Evolutionary conservation across 1,284 basidiomycete species (phyloP).

Genomic region (Singerocomus inundabilis): DNA sequence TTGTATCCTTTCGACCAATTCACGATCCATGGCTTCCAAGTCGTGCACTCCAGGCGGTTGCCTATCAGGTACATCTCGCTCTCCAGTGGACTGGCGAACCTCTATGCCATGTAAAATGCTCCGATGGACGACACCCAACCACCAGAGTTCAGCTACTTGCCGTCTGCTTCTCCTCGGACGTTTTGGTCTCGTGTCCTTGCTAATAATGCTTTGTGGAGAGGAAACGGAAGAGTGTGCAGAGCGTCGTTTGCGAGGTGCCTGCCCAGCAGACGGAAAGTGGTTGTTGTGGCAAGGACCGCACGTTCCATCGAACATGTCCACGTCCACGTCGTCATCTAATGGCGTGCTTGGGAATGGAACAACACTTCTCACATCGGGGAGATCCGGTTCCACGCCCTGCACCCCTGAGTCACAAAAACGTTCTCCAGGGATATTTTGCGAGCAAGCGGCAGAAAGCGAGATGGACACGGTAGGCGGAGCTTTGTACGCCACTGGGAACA

Average conservation of each 20-base stretch:
- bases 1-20: constrained; percentile 21
- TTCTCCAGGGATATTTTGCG: constrained; percentile 16
- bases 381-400: constrained; percentile 20
- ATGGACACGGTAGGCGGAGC: constrained; percentile 33
- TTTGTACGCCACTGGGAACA: constrained; percentile 25
- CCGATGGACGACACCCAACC: constrained; percentile 41
- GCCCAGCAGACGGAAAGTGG: not conserved
- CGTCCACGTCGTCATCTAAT: constrained; percentile 20
- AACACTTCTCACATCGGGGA: constrained; percentile 32
- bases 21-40: constrained; percentile 24
- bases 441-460: constrained; percentile 32
- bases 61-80: not conserved
- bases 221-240: constrained; percentile 29
- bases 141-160: constrained; percentile 38
- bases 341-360: constrained; percentile 30
- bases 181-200: constrained; percentile 25
- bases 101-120: constrained; percentile 35
- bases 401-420: not conserved
- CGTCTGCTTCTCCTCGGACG: constrained; percentile 37
- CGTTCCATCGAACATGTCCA: constrained; percentile 34
- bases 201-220: constrained; percentile 11
- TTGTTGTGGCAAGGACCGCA: constrained; percentile 4
- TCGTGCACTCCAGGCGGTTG: not conserved
- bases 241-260: constrained; percentile 30
- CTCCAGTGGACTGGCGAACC: constrained; percentile 7